Evolutionary conservation across 2,329 filamentous ascomycete species (phyloP).

Genomic region (Trichophyton mentagrophytes): DNA sequence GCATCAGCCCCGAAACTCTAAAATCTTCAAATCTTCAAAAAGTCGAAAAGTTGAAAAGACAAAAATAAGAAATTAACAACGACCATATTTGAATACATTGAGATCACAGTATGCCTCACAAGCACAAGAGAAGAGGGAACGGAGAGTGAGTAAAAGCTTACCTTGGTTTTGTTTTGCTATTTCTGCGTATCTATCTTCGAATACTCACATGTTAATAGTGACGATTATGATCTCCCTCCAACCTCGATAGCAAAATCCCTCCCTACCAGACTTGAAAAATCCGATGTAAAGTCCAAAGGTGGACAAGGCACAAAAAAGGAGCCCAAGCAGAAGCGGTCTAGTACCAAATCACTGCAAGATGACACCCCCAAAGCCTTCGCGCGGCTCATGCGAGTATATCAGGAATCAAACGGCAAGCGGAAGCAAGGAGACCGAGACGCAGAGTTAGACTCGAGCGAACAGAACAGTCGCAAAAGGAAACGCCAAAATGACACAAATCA

Average conservation of each 20-base stretch:
- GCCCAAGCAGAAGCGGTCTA: constrained; percentile 20
- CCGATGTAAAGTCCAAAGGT: constrained; percentile 27
- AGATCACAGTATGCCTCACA: constrained; percentile 58
- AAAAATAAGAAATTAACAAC: not conserved
- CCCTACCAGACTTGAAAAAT: constrained; percentile 35
- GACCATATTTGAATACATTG: not conserved
- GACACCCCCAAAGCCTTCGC: constrained; percentile 84
- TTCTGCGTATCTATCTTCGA: not conserved
- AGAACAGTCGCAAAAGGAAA: constrained; percentile 40
- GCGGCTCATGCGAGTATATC: constrained; percentile 54
- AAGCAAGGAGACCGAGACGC: not conserved
- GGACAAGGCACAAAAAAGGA: constrained; percentile 21
- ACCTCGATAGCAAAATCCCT: constrained; percentile 47
- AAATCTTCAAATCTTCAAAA: constrained; percentile 9
- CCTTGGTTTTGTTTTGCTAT: constrained; percentile 8
- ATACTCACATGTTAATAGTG: constrained; percentile 23
- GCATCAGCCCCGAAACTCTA: constrained; percentile 1
- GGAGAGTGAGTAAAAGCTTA: constrained; percentile 34
- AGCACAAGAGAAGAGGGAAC: constrained; percentile 56
- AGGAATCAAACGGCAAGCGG: constrained; percentile 5
- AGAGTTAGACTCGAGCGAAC: constrained; percentile 19
- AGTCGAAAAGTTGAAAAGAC: not conserved
- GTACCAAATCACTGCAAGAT: constrained; percentile 36
- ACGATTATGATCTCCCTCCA: constrained; percentile 47
- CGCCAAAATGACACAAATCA: constrained; percentile 16